Evolutionary conservation across 768 basidiomycete genomes (phyloP).

Genomic region (Dioszegia aurantiaca): DNA sequence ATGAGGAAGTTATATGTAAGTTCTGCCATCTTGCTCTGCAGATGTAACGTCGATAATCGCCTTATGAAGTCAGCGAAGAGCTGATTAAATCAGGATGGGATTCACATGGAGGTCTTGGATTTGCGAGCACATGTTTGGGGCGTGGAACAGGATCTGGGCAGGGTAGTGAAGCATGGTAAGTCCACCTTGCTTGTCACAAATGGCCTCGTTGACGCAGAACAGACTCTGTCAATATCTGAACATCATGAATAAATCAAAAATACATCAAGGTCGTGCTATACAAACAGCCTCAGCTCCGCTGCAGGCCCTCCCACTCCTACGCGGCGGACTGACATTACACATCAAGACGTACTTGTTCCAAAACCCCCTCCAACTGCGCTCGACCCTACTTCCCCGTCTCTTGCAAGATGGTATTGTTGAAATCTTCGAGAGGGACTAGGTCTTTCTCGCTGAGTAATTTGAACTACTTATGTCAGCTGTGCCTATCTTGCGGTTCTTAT

Average conservation of each 20-base stretch:
- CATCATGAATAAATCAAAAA: neutral
- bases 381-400: constrained; percentile 37
- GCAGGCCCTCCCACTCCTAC: too few relatives aligned
- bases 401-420: constrained; percentile 71
- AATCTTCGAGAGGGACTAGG: constrained; percentile 67
- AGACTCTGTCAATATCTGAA: constrained; percentile 4
- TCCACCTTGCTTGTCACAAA: neutral
- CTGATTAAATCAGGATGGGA: constrained; percentile 42
- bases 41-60: too few relatives aligned
- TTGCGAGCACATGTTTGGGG: constrained; percentile 52
- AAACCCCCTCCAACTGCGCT: too few relatives aligned
- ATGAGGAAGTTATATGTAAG: constrained; percentile 73
- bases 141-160: constrained; percentile 51
- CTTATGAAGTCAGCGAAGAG: neutral
- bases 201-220: neutral
- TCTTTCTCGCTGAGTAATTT: constrained; percentile 68
- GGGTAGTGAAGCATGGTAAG: constrained; percentile 43
- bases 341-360: too few relatives aligned
- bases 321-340: too few relatives aligned
- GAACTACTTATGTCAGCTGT: constrained; percentile 34
- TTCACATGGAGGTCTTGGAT: constrained; percentile 51
- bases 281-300: too few relatives aligned
- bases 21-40: too few relatives aligned
- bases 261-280: neutral
- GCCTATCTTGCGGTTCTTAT: too few relatives aligned